Percentiles rank a stretch among this genome's conserved stretches.
Conservation (phyloP, 2,329 filamentous ascomycete species). For the Cladophialophora yegresii region DNA sequence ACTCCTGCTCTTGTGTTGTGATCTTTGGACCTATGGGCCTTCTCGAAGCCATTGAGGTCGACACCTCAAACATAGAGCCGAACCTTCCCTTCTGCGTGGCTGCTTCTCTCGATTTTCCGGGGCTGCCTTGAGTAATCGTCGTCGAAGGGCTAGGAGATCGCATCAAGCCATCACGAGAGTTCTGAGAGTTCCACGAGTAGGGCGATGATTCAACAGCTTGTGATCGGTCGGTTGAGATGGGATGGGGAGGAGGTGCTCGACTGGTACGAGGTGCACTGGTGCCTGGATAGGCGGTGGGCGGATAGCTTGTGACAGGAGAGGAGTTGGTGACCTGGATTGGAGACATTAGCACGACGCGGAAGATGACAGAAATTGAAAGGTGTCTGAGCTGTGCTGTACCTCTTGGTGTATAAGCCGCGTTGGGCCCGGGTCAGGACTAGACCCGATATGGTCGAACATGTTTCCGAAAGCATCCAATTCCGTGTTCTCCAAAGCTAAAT, state of each 20-base stretch:
- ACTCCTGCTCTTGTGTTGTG: conserved; percentile 14
- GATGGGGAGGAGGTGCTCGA: conserved; percentile 40
- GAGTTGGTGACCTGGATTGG: conserved; percentile 13
- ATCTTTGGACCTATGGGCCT: conserved; percentile 12
- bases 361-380: conserved; percentile 9
- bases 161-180: conserved; percentile 55
- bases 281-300: conserved; percentile 27
- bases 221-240: conserved; percentile 50
- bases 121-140: conserved; percentile 38
- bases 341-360: conserved; percentile 26
- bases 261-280: conserved; percentile 8
- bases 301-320: conserved; percentile 27
- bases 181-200: conserved; percentile 56
- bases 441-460: conserved; percentile 55
- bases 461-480: conserved; percentile 52
- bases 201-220: conserved; percentile 52
- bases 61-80: conserved; percentile 33
- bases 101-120: conserved; percentile 34
- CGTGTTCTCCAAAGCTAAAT: conserved; percentile 46
- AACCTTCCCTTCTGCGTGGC: conserved; percentile 11
- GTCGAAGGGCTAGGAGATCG: conserved; percentile 42
- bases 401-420: conserved; percentile 36
- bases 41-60: conserved; percentile 32
- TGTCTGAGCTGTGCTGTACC: conserved; percentile 26
- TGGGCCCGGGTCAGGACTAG: conserved; percentile 34